Evolutionary conservation across 345 rosid species (phyloP), one percentile per base, ranked within the genome.

Genomic region (Bretschneidera sinensis): DNA sequence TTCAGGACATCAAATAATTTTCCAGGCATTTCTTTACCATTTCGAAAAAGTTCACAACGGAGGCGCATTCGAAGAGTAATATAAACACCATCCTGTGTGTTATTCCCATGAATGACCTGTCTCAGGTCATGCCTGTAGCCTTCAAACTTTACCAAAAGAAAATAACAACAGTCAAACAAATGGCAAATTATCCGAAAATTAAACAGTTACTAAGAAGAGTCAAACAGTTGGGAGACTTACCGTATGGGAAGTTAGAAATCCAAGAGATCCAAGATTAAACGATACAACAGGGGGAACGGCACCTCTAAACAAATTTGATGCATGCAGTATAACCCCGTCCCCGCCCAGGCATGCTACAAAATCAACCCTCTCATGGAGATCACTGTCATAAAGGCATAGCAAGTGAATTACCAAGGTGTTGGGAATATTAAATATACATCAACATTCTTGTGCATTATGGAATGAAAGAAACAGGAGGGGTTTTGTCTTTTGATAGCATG

Each of bases 331-430:
- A 59, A 92, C 98, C 48, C 98, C 98, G 69, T 92, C 98, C 21
- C 98, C 98, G 20, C 98, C 98, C 81, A 92, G 75, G 79, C 98
- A 92, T 67, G 92, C 94, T 59, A 92, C 96, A 60, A 92, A 87
- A 82, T 92, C 98, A 74, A 92, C 90, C 81, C 96, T 83, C 85
- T 87, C 97, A 61, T 92, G 97, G 51, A 92, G 98, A 83, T 89
- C 91, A 59, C 98, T 92, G 77, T 63, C 68, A 66, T 59, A 67
- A 63, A 43, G 54, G 57, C 47, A 66, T 21, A 24, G 63, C 22
- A 22, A 45, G 45, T 51, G 51, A 51, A 58, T 48, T 51, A 18
- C 60, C 52, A 48, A 53, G 19, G 15, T 39, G 6, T 39, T 39
- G 10, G 45, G 45, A 39, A 39, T 14, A 39, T 39, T 2, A 39